Evolutionary conservation across 345 rosid genomes (phyloP).

Genomic region (Excoecaria agallocha): DNA sequence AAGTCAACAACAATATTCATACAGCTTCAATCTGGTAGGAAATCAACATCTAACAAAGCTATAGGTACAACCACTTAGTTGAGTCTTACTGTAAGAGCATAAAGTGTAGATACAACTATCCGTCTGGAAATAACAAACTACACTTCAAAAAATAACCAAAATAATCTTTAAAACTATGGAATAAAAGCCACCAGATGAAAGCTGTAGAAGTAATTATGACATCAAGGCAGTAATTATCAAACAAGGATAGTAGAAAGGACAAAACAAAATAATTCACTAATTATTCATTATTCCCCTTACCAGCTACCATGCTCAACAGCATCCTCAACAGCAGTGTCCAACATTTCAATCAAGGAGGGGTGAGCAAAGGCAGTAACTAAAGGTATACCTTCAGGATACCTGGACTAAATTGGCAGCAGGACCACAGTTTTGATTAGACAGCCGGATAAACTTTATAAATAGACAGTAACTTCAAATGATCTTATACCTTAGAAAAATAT

Average conservation of each 20-base stretch:
- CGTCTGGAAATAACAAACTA: neutral
- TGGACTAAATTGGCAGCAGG: conserved; percentile 64
- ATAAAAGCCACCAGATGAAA: neutral
- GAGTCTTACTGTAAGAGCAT: neutral
- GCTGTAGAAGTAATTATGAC: neutral
- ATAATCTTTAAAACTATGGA: neutral
- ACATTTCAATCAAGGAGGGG: conserved; percentile 83
- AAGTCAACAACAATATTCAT: neutral
- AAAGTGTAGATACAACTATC: neutral
- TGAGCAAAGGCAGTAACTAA: conserved; percentile 72
- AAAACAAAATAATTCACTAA: neutral
- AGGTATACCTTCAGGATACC: conserved; percentile 88
- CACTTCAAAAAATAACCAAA: neutral
- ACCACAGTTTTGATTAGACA: conserved; percentile 44
- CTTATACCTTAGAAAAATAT: neutral
- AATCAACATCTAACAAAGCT: neutral
- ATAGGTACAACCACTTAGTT: neutral
- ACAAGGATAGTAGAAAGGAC: neutral
- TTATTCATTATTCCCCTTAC: conserved; percentile 41
- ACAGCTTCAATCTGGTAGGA: neutral
- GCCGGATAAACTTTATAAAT: conserved; percentile 14
- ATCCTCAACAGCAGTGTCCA: conserved; percentile 83
- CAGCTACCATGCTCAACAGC: conserved; percentile 83
- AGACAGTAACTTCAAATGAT: conserved; percentile 8
- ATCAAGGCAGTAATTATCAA: neutral